phyloP scores from a whole-genome alignment of 2,329 filamentous ascomycete species.

The Tolypocladium ovalisporum region DNA sequence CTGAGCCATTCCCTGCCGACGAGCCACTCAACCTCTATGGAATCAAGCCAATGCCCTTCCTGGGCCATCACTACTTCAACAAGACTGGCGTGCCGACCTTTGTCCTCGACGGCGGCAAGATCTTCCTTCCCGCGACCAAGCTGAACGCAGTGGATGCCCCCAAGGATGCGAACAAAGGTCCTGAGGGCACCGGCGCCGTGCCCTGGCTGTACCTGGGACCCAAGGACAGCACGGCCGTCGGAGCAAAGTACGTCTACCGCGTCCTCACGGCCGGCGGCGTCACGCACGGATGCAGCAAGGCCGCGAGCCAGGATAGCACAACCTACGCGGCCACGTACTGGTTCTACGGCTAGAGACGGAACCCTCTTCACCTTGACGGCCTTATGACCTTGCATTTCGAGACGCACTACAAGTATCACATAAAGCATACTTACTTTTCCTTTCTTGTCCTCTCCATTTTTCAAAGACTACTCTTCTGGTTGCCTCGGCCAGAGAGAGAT shows the following conservation, averaged over 20 bases:
- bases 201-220: conserved; percentile 41
- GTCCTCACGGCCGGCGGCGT: conserved; percentile 43
- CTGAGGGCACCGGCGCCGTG: conserved; percentile 39
- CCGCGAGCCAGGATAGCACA: conserved; percentile 35
- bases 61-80: conserved; percentile 62
- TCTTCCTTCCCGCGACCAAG: conserved; percentile 36
- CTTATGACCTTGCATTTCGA: not conserved
- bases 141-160: conserved; percentile 41
- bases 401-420: not conserved
- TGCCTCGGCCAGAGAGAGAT: not conserved
- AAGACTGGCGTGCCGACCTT: conserved; percentile 44
- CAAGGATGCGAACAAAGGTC: conserved; percentile 29
- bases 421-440: not conserved
- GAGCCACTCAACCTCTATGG: conserved; percentile 27
- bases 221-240: conserved; percentile 23
- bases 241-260: conserved; percentile 37
- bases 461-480: not conserved
- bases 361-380: not conserved
- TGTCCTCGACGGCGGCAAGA: conserved; percentile 31
- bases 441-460: not conserved
- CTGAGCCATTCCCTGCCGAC: conserved; percentile 32
- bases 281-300: conserved; percentile 28
- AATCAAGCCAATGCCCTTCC: conserved; percentile 25
- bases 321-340: conserved; percentile 48
- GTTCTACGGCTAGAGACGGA: conserved; percentile 33